These are phyloP conservation scores for Clarireedia homoeocarpa DNA, from an alignment of 2,329 filamentous ascomycete genomes.

Conservation along the genomic window DNA sequence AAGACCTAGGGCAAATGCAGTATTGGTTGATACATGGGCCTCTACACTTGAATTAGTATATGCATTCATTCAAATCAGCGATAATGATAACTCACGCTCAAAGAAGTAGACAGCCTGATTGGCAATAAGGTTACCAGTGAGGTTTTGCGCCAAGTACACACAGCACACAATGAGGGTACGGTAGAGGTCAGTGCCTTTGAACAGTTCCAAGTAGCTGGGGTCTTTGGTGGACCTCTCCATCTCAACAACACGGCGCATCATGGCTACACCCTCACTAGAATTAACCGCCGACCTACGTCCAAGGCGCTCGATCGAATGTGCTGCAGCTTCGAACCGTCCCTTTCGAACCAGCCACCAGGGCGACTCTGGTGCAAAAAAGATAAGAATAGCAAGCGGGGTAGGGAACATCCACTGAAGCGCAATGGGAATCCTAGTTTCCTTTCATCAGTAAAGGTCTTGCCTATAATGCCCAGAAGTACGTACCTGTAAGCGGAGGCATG, in stretches of 20 bases:
- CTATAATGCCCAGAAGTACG: conserved; percentile 19
- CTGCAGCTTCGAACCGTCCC: conserved; percentile 35
- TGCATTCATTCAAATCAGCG: conserved; percentile 5
- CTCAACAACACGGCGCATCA: conserved; percentile 50
- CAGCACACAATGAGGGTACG: conserved; percentile 50
- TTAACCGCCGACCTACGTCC: conserved; percentile 37
- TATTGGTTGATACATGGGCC: conserved; percentile 48
- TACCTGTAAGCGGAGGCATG: conserved; percentile 36
- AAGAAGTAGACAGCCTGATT: conserved; percentile 58
- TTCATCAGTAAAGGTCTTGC: conserved; percentile 28
- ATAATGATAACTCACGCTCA: conserved; percentile 21
- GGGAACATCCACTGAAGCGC: conserved; percentile 47
- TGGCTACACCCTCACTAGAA: conserved; percentile 40
- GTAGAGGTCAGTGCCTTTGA: conserved; percentile 45
- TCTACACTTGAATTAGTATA: conserved; percentile 38
- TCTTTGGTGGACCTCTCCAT: conserved; percentile 42
- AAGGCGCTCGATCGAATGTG: conserved; percentile 29
- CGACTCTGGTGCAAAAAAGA: conserved; percentile 40
- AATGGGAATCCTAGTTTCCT: conserved; percentile 37
- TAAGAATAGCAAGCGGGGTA: conserved; percentile 41
- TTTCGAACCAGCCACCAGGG: conserved; percentile 42
- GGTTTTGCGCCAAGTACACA: conserved; percentile 52
- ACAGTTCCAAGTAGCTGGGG: conserved; percentile 43
- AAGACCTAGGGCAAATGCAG: conserved; percentile 53
- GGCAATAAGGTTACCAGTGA: conserved; percentile 55